Base-by-base conservation (phyloP, 805 yeast species). In the Yamadazyma sp. region DNA sequence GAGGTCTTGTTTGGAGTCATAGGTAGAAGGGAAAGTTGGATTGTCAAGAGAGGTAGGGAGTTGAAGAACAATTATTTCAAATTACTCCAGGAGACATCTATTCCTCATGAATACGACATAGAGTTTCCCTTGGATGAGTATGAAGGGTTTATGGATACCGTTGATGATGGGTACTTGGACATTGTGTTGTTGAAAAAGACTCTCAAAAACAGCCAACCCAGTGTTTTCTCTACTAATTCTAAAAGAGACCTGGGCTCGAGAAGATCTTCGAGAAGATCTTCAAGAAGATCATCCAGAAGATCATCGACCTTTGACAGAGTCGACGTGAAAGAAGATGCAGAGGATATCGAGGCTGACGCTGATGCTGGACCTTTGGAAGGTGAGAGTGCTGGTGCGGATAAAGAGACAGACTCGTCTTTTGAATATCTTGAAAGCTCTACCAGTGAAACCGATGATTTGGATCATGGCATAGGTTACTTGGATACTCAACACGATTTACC, bases 1-100 rank as follows among this genome's bases (percentile, higher is more conserved):
- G 93, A 85, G 52, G 78, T 78, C 0, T 59, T 84, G 35, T 84
- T 78, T 55, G 83, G 86, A 3, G 73, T 83, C 9, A 71, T 84
- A 41, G 85, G 86, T 3, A 69, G 79, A 43, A 82, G 82, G 42
- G 93, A 84, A 51, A 71, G 73, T 6, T 67, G 69, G 41, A 56
- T 75, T 10, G 57, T 71, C 20, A 55, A 58, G 20, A 65, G 67
- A 38, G 73, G 73, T 1, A 62, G 64, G 17, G 55, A 55, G 18
- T 53, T 71, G 40, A 64, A 66, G 42, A 48, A 45, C 22, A 52
- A 47, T 30, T 64, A 57, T 31, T 46, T 50, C 31, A 47, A 49
- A 17, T 32, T 59, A n/a, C 45, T 63, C 24, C 47, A 52, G 12
- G 50, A 46, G 11, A 53, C 65, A 1, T 39, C 48, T 11, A 52